Percentiles rank a stretch among this genome's conserved stretches.
These are phyloP conservation scores for Pseudogymnoascus sp. DNA, from an alignment of 2,329 filamentous ascomycete species.

Conservation along the genomic window DNA sequence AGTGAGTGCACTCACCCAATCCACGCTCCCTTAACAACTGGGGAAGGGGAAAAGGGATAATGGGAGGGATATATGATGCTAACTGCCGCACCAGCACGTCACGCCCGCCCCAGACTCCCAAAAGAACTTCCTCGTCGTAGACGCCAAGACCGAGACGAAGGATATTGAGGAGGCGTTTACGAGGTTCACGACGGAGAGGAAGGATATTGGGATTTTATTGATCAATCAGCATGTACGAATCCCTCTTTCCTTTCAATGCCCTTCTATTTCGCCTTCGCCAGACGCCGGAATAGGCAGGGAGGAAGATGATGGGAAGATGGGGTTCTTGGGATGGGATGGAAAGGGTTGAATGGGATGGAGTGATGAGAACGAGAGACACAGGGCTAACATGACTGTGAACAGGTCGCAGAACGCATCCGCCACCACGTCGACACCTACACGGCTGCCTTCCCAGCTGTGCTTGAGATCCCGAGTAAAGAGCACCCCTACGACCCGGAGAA, in stretches of 20 bases:
- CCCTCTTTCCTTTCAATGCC: no score
- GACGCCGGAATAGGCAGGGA: no score
- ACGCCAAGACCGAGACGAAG: slow-evolving; percentile 82
- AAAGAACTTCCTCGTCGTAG: slow-evolving; percentile 97
- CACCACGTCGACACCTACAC: slow-evolving; percentile 86
- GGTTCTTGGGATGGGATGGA: no score
- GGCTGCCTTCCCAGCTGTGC: slow-evolving; percentile 87
- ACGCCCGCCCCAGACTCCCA: slow-evolving; percentile 80
- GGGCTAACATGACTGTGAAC: no score
- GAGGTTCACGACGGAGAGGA: slow-evolving; percentile 77
- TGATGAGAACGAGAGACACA: no score
- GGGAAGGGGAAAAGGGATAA: no score
- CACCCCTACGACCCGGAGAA: slow-evolving; percentile 99
- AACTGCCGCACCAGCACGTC: no score
- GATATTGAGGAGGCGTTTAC: slow-evolving; percentile 88
- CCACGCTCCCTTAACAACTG: not conserved
- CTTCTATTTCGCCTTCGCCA: no score
- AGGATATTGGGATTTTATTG: slow-evolving; percentile 92
- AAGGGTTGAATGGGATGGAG: not conserved
- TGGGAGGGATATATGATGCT: no score
- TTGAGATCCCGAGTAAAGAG: slow-evolving; percentile 98
- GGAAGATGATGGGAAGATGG: no score
- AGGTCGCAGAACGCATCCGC: slow-evolving; percentile 91
- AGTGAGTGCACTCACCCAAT: slow-evolving; percentile 48
- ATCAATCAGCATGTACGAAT: slow-evolving; percentile 87